Percentiles rank a stretch among this genome's conserved stretches.
Conservation (phyloP, 371 early-diverging fungal genomes). For the Lichtheimia ramosa region DNA sequence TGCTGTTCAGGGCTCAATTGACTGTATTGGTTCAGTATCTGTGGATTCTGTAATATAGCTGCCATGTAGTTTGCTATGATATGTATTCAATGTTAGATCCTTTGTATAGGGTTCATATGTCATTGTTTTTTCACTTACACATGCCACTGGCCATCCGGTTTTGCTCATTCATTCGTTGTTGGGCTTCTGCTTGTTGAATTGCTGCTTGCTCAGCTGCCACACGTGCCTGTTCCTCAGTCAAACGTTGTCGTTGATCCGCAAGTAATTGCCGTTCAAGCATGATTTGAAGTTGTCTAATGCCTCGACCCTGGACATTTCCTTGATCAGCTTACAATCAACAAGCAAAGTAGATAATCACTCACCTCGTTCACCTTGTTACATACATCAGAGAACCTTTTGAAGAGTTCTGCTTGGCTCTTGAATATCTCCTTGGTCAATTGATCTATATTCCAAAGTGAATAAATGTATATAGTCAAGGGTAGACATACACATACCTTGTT, state of each 20-base stretch:
- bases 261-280: slow-evolving; percentile 33
- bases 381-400: slow-evolving; percentile 29
- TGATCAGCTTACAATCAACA: no score
- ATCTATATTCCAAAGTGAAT: slow-evolving; percentile 23
- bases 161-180: slow-evolving; percentile 39
- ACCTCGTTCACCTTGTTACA: slow-evolving; percentile 24
- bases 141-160: slow-evolving; percentile 19
- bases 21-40: background rate
- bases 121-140: background rate
- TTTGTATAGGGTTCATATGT: background rate
- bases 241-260: slow-evolving; percentile 28
- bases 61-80: background rate
- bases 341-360: background rate
- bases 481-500: slow-evolving; percentile 24
- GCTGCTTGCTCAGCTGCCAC: slow-evolving; percentile 47
- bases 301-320: slow-evolving; percentile 20
- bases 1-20: background rate
- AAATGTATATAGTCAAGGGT: background rate
- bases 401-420: slow-evolving; percentile 38
- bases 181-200: slow-evolving; percentile 36
- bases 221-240: slow-evolving; percentile 41
- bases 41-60: slow-evolving; percentile 2
- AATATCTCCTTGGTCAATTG: slow-evolving; percentile 42
- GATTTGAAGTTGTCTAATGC: slow-evolving; percentile 22
- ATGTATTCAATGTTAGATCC: no score